phyloP scores from a whole-genome alignment of 2,329 filamentous ascomycete genomes.

The Polychaeton citri region DNA sequence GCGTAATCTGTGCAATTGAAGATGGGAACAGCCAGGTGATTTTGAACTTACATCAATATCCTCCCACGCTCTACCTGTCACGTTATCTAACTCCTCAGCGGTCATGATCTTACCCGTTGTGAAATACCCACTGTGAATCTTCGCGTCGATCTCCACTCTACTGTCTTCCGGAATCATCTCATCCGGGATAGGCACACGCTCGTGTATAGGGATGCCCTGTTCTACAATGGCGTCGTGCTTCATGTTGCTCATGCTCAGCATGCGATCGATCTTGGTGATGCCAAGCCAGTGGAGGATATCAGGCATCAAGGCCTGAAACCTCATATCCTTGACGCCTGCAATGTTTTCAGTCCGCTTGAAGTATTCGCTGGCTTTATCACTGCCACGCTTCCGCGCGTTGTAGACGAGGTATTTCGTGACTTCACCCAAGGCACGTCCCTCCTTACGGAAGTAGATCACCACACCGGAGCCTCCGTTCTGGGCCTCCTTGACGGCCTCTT shows the following conservation, averaged over 20 bases:
- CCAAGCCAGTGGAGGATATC: conserved; percentile 89
- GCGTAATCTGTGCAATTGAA: too few species aligned
- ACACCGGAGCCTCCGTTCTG: conserved; percentile 88
- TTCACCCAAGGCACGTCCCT: conserved; percentile 85
- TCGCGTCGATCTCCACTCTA: conserved; percentile 95
- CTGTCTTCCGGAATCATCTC: conserved; percentile 91
- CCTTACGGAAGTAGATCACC: conserved; percentile 97
- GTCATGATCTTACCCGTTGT: conserved; percentile 85
- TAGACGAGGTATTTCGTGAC: conserved; percentile 82
- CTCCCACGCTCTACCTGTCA: conserved; percentile 86
- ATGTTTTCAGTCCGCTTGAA: conserved; percentile 98
- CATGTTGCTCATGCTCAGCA: conserved; percentile 98
- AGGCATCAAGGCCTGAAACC: conserved; percentile 96
- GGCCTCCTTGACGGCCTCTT: conserved; percentile 93
- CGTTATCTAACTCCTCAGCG: conserved; percentile 68
- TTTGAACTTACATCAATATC: conserved; percentile 37
- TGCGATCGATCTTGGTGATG: conserved; percentile 95
- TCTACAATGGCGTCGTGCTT: conserved; percentile 81
- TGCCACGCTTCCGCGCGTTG: conserved; percentile 68
- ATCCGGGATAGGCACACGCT: conserved; percentile 83
- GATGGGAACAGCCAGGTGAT: too few species aligned
- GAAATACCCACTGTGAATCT: conserved; percentile 83
- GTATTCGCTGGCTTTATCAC: conserved; percentile 74
- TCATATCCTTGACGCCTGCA: conserved; percentile 90
- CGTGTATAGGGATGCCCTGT: conserved; percentile 75